Evolutionary conservation across 305 asterid species (phyloP), one percentile per base, ranked within the genome.

Genomic region (Ruellia speciosa): DNA sequence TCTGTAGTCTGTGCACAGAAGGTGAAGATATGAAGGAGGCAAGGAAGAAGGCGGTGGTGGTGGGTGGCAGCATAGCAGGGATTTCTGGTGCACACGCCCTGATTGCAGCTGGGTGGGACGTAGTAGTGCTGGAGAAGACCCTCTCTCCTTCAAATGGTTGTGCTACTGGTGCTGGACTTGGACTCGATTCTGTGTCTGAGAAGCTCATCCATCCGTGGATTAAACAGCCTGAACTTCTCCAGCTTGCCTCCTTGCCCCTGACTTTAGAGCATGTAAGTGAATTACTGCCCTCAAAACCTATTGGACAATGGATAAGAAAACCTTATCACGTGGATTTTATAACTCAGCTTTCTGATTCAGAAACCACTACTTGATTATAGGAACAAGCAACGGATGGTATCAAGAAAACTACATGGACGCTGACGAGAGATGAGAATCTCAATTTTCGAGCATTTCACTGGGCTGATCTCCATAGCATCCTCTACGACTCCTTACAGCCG

Each of bases 81-180:
- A 39, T 83, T 41, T 80, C 79, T 10, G 61, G 79, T 28, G 85
- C 90, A 4, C 83, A 76, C 52, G 73, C 87, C 11, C 80, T 83
- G 14, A 47, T 80, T 15, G 59, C 47, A 37, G 83, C 80, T 1
- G 95, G 94, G 13, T 88, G 97, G 97, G 83, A 88, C 2, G 94
- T 86, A 52, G 81, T 78, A 61, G 87, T 88, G 58, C 68, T 88
- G 53, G 97, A 88, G 78, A 83, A 88, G 66, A 78, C 92, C 0
- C 10, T 48, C 46, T 55, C 85, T 24, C 92, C 94, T 17, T 89
- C 92, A 0, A 72, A 55, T 15, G 76, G 89, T 12, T 74, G 76
- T 35, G 84, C 94, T 18, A 83, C 95, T 6, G 94, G 96, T 18
- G 95, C 95, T 34, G 94, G 97, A 28, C 82, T 88, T 35, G 95